These are phyloP conservation scores for Vanrija sp. DNA, from an alignment of 1,284 basidiomycete genomes.

Conservation along the genomic window DNA sequence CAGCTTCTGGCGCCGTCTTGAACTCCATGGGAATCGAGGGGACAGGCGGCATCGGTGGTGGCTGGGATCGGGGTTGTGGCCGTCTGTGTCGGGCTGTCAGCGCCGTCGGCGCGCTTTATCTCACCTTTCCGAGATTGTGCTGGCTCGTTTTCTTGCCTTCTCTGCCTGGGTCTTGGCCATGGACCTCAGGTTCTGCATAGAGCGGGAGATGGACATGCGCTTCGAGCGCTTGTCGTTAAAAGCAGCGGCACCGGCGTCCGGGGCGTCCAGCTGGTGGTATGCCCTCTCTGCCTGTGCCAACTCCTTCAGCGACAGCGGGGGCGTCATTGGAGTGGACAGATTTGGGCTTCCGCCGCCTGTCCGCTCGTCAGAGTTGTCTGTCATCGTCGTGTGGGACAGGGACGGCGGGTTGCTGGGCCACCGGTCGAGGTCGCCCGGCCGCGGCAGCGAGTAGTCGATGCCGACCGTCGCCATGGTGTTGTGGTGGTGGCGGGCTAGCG, in stretches of 20 bases:
- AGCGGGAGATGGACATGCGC: slow-evolving; percentile 9
- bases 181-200: slow-evolving; percentile 7
- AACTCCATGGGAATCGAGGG: background rate
- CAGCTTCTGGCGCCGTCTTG: background rate
- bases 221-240: background rate
- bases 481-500: background rate
- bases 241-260: too few species aligned
- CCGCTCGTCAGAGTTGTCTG: slow-evolving; percentile 8
- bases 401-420: background rate
- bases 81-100: slow-evolving; percentile 4
- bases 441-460: background rate
- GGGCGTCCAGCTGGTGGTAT: too few species aligned
- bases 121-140: slow-evolving; percentile 5
- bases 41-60: background rate
- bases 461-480: background rate
- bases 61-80: background rate
- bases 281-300: too few species aligned
- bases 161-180: background rate
- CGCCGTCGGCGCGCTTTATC: background rate
- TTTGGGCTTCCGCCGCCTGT: background rate
- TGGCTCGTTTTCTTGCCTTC: slow-evolving; percentile 2
- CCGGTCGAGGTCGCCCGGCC: background rate
- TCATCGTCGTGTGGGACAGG: slow-evolving; percentile 6
- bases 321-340: too few species aligned
- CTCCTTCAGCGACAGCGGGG: too few species aligned